Evolutionary conservation across 352 stramenopile species (phyloP), one percentile per base, ranked within the genome.

Genomic region (Globisporangium rhizosaccharum): DNA sequence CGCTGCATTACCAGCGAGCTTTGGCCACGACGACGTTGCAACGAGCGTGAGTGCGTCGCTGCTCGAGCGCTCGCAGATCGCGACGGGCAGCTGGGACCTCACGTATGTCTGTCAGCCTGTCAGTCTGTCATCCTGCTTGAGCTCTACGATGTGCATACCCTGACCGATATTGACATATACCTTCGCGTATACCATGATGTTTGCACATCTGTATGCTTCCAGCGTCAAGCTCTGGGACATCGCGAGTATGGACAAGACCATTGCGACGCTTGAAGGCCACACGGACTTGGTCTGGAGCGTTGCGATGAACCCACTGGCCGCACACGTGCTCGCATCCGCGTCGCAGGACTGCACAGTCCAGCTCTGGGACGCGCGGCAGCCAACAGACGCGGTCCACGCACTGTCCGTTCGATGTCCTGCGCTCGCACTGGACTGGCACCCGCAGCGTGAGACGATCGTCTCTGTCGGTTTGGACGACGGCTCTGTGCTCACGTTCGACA

Each of bases 141-240:
- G 37, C 33, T 17, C 15, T 26, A 42, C 25, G 11, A 39, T 36
- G 15, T 47, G 20, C 2, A 45, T 26, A 37, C 25, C 4, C 11
- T 12, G 15, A 37, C 7, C 8, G 15, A 2, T 9, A 52, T 9
- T 49, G 44, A 10, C 9, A 4, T 15, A 17, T 49, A 17, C 37
- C 37, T 5, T 14, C 3, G 12, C 37, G 37, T 14, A 18, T 17
- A 18, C 37, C 37, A 11, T 18, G 10, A 41, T 41, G 36, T 41
- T 41, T 44, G 37, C 14, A 14, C 14, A 11, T 44, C 36, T 41
- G 36, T 41, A 28, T 12, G 15, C 30, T 0, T 49, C 20, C 42
- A 90, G 80, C 6, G 80, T 92, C 52, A 92, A 92, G 62, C 26
- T 94, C 5, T 94, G 84, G 84, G 78, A 94, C 69, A 62, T 88